These are phyloP conservation scores for Phytophthora pinifolia DNA, from an alignment of 352 stramenopile species.

Conservation along the genomic window DNA sequence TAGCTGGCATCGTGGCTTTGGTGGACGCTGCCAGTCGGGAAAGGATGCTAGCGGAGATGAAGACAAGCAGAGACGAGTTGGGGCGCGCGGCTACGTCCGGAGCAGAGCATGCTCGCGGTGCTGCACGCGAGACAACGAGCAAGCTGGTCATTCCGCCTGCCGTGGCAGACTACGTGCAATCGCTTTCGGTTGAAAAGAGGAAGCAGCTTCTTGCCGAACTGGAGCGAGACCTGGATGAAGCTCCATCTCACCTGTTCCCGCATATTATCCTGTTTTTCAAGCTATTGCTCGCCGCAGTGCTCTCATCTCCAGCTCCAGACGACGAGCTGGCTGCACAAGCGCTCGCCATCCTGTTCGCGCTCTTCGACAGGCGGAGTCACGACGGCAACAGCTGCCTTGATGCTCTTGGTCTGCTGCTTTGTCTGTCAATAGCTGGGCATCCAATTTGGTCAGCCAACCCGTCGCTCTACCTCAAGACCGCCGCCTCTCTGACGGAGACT, in stretches of 20 bases:
- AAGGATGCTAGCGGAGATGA: constrained; percentile 14
- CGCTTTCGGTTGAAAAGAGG: constrained; percentile 14
- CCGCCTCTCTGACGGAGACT: constrained; percentile 28
- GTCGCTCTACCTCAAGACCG: constrained; percentile 22
- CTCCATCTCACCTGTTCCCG: constrained; percentile 26
- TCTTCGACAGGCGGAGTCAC: constrained; percentile 25
- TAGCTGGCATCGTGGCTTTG: constrained; percentile 11
- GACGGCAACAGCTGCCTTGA: constrained; percentile 34
- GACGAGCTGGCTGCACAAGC: constrained; percentile 6
- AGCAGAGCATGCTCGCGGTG: constrained; percentile 14
- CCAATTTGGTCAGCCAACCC: constrained; percentile 21
- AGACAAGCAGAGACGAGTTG: constrained; percentile 12
- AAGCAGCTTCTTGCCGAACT: constrained; percentile 27
- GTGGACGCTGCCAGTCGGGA: constrained; percentile 12
- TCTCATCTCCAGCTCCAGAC: background rate
- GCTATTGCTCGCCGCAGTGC: constrained; percentile 6
- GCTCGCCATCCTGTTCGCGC: constrained; percentile 24
- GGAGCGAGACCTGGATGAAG: constrained; percentile 34
- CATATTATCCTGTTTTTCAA: constrained; percentile 30
- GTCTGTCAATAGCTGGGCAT: constrained; percentile 13
- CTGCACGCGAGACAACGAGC: background rate
- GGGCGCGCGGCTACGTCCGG: constrained; percentile 7
- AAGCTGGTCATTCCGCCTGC: background rate
- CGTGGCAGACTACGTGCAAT: constrained; percentile 6
- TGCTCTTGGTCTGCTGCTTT: constrained; percentile 24